A percentile compares a stretch with the other conserved stretches of the same genome.
phyloP scores from a whole-genome alignment of 2,329 filamentous ascomycete genomes.

The Orbilia blumenaviensis region DNA sequence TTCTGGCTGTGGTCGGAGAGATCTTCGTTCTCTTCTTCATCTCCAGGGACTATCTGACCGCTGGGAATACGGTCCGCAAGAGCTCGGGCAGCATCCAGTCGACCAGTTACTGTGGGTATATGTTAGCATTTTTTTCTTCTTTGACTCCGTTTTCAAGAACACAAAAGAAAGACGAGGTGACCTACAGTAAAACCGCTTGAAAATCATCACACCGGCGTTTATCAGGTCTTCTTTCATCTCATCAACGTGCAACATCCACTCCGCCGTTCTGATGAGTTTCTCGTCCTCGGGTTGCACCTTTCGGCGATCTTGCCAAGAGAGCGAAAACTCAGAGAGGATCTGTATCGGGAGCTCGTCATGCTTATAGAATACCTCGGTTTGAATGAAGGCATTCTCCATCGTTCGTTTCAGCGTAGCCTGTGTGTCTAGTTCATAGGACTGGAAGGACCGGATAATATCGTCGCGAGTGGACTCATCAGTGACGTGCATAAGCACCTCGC shows the following conservation, averaged over 20 bases:
- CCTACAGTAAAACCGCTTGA: constrained; percentile 85
- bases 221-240: constrained; percentile 78
- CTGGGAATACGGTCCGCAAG: constrained; percentile 67
- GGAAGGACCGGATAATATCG: constrained; percentile 77
- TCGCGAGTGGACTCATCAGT: constrained; percentile 72
- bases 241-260: constrained; percentile 83
- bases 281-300: constrained; percentile 73
- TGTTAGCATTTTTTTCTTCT: too few relatives aligned
- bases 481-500: constrained; percentile 78
- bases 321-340: constrained; percentile 65
- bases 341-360: constrained; percentile 55
- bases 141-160: too few relatives aligned
- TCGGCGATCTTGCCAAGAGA: constrained; percentile 72
- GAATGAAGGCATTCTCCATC: constrained; percentile 67
- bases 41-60: constrained; percentile 62
- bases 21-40: constrained; percentile 58
- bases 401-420: constrained; percentile 73
- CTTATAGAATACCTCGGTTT: constrained; percentile 58
- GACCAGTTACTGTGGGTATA: constrained; percentile 57
- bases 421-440: constrained; percentile 76
- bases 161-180: constrained; percentile 55
- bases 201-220: constrained; percentile 73
- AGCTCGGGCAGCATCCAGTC: constrained; percentile 67
- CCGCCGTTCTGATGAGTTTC: constrained; percentile 77
- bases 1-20: constrained; percentile 48